Evolutionary conservation across 306 rosid species (phyloP), one percentile per base, ranked within the genome.

Genomic region (Luffa acutangula): DNA sequence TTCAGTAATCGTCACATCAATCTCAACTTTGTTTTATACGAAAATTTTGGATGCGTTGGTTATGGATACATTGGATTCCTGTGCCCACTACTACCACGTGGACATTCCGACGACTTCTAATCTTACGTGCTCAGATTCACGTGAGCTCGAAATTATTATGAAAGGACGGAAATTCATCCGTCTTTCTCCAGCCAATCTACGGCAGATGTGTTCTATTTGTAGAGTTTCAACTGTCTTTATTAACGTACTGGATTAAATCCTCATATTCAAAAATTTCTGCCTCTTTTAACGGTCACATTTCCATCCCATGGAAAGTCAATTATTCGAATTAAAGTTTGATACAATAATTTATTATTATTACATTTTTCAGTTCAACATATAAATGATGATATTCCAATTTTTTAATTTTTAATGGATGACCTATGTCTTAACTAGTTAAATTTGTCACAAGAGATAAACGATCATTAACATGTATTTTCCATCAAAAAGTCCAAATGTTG

Each of bases 31-130:
- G n/a, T 63, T 63, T 63, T 59, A 31, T 33, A 13, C 45, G n/a
- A 34, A 8, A 63, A 12, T 63, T 56, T 56, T 56, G 2, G 13
- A 9, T 31, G 70, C 66, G 5, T 33, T 60, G 15, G 36, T 60
- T 63, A 63, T 60, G 15, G 36, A 25, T 63, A 63, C 70, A 63
- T 78, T 41, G 81, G 81, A 60, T 71, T 71, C 60, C 54, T 51
- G 9, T 7, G 2, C 31, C 13, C 34, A 52, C 31, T n/a, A 17
- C 45, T 31, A 9, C 34, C 36, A 73, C 41, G 54, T 14, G 82
- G 63, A 7, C 21, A 34, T 34, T 45, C 20, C 15, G 7, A 21
- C 2, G n/a, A 62, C 11, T 59, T 17, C 1, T 34, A 18, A 82
- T 79, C 77, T 42, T 15, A 42, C 9, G 21, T 31, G 33, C 79